These are phyloP conservation scores for Lagerstroemia speciosa DNA, from an alignment of 345 rosid species.

Conservation along the genomic window DNA sequence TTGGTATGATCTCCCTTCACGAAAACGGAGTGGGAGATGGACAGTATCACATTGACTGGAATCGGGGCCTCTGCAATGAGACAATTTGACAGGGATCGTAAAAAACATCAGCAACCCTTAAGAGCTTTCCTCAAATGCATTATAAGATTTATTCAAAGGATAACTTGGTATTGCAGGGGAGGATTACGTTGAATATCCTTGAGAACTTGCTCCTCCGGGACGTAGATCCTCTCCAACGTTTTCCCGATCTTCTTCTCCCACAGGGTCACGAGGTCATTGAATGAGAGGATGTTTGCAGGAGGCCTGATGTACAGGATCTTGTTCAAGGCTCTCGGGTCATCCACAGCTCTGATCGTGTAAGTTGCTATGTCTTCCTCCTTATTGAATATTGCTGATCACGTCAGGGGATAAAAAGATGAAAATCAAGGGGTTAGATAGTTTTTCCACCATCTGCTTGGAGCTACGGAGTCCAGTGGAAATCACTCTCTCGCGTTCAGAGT, in stretches of 20 bases:
- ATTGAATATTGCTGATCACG: constrained; percentile 4
- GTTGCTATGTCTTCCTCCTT: constrained; percentile 8
- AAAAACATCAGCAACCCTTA: neutral
- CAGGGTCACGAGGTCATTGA: constrained; percentile 6
- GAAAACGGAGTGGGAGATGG: constrained; percentile 6
- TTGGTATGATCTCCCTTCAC: constrained; percentile 11
- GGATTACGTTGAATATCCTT: neutral
- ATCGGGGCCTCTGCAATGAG: neutral
- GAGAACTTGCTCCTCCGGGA: constrained; percentile 9
- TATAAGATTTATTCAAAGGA: neutral
- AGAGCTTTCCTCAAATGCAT: neutral
- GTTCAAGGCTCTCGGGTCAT: constrained; percentile 10
- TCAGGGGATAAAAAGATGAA: neutral
- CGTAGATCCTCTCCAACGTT: constrained; percentile 5
- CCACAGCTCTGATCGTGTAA: constrained; percentile 6
- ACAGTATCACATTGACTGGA: constrained; percentile 2
- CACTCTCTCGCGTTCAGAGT: no score
- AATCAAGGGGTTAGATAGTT: neutral
- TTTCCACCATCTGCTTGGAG: no score
- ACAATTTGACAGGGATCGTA: no score
- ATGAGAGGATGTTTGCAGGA: constrained; percentile 4
- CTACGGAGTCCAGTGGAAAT: no score
- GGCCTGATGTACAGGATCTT: constrained; percentile 10
- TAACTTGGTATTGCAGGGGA: neutral
- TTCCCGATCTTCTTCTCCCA: constrained; percentile 12